These are phyloP conservation scores for Gamarada debralockiae DNA, from an alignment of 495 filamentous ascomycete species.

Conservation along the genomic window DNA sequence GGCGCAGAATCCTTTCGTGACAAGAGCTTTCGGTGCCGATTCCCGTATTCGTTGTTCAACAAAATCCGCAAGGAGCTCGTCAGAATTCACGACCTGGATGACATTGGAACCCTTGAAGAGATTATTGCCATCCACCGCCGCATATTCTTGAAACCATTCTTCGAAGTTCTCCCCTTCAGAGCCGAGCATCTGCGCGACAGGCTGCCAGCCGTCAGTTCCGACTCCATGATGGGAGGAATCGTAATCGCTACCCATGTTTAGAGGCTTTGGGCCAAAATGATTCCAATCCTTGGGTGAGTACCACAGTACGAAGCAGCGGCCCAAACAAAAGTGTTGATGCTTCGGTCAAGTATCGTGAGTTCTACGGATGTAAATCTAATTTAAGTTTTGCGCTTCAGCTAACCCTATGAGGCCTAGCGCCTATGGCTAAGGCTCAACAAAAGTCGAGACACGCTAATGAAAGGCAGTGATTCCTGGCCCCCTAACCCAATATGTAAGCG, in stretches of 20 bases:
- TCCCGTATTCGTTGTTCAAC: constrained; percentile 4
- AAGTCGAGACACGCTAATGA: too few relatives aligned
- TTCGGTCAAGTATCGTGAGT: too few relatives aligned
- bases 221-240: background rate
- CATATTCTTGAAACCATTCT: constrained; percentile 4
- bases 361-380: too few relatives aligned
- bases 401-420: too few relatives aligned
- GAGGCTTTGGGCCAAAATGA: background rate
- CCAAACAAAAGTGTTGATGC: too few relatives aligned
- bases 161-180: background rate
- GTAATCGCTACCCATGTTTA: background rate
- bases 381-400: too few relatives aligned
- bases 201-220: background rate
- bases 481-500: too few relatives aligned
- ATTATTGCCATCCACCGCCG: background rate
- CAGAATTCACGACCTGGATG: background rate
- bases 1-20: constrained; percentile 1
- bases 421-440: too few relatives aligned
- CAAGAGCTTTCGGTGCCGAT: background rate
- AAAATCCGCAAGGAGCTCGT: background rate
- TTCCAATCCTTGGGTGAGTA: background rate
- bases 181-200: constrained; percentile 2
- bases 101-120: background rate
- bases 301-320: too few relatives aligned
- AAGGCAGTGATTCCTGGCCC: too few relatives aligned